These are phyloP conservation scores for Colletotrichum sp. DNA, from an alignment of 2,329 filamentous ascomycete species.

Conservation along the genomic window DNA sequence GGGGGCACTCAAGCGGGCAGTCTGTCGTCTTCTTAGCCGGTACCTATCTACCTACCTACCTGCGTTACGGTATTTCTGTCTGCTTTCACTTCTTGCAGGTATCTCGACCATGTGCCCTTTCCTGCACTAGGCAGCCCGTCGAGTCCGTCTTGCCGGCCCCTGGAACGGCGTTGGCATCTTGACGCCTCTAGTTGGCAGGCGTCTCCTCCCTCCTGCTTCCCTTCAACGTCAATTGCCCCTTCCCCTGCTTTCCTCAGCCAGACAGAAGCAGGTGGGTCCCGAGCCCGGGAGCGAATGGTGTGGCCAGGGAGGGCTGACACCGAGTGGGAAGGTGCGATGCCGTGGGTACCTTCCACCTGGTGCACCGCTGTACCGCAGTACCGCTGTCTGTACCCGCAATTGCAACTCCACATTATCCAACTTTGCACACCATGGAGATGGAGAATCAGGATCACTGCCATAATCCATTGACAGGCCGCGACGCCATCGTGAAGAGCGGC, in stretches of 20 bases:
- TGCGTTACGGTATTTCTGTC: background rate
- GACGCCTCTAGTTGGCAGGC: background rate
- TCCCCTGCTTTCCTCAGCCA: background rate
- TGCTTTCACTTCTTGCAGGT: background rate
- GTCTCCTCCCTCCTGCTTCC: background rate
- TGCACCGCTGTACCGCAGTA: background rate
- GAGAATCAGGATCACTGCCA: background rate
- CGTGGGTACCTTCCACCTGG: background rate
- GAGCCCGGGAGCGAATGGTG: background rate
- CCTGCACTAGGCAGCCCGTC: background rate
- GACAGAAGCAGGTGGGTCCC: background rate
- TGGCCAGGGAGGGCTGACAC: background rate
- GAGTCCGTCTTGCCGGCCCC: background rate
- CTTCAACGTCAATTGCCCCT: background rate
- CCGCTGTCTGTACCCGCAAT: background rate
- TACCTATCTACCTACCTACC: background rate
- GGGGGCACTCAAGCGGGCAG: background rate
- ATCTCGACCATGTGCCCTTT: background rate
- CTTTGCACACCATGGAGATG: background rate
- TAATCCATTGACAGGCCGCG: background rate
- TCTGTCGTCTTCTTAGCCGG: background rate
- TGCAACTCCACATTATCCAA: slow-evolving; percentile 7
- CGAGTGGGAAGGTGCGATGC: background rate
- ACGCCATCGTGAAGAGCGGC: background rate
- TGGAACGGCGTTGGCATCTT: background rate